Base-by-base conservation (phyloP, 805 yeast genomes). In the Kodamaea lidongshanica region DNA sequence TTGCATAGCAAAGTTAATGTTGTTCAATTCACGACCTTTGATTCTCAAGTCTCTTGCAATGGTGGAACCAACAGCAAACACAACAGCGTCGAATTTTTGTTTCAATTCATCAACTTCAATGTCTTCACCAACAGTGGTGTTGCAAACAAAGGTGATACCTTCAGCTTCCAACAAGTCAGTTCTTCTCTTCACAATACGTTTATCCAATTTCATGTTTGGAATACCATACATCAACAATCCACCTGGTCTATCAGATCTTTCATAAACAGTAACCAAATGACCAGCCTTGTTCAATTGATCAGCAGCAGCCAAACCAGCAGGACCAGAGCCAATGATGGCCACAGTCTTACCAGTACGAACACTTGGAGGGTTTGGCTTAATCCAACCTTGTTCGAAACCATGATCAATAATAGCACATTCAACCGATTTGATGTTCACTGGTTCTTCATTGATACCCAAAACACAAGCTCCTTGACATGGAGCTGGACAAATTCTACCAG, bases 151-250 rank as follows among this genome's bases (percentile, higher is more conserved):
- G 15, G 72, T 72, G 46, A 89, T 68, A 31, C 98, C 98, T 58
- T 89, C 96, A 25, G 85, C 95, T 17, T 71, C 82, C 70, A 89
- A 65, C 55, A 92, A 68, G 53, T 89, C 94, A 35, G 92, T 72
- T 70, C 97, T 86, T 55, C 97, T 78, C 66, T 86, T 83, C 37
- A 89, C 96, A 53, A 92, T 74, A 14, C 79, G 67, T 70, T 89
- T 89, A 61, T 89, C 98, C 47, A 89, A 72, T 67, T 89, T 89
- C 98, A 89, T 89, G 70, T 89, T 89, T 46, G 98, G 98, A 62
- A 89, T 89, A 75, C 98, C 98, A 59, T 89, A 89, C 97, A 92
- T 92, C 65, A 89, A 61, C 54, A 89, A 70, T 34, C 98, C 98
- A 70, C 98, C 98, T 28, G 89, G 82, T 58, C 96, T 77, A 64